Evolutionary conservation across 2,329 filamentous ascomycete species (phyloP).

Genomic region (Microsporum canis): DNA sequence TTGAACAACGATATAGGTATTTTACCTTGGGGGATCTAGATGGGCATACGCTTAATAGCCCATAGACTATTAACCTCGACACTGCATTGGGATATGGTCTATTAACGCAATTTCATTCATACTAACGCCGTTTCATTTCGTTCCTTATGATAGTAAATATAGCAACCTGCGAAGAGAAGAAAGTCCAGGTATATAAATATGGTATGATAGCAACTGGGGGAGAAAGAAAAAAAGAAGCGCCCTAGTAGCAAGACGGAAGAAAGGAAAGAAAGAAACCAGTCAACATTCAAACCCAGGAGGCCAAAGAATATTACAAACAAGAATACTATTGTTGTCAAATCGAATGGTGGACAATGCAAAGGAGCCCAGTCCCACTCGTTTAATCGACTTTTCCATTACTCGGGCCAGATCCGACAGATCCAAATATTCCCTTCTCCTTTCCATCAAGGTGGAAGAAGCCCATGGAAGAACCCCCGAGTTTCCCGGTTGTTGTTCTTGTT

Average conservation of each 20-base stretch:
- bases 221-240: neutral
- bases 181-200: conserved; percentile 1
- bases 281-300: neutral
- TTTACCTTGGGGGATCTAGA: neutral
- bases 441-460: conserved; percentile 40
- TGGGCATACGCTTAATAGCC: neutral
- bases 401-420: conserved; percentile 20
- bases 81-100: neutral
- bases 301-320: conserved; percentile 1
- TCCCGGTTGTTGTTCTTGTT: conserved; percentile 23
- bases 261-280: neutral
- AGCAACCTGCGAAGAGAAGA: neutral
- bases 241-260: neutral
- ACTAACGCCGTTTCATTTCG: neutral
- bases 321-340: neutral
- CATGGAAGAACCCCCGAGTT: conserved; percentile 25
- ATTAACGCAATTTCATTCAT: neutral
- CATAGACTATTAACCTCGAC: neutral
- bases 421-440: conserved; percentile 37
- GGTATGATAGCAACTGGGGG: neutral
- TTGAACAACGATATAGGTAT: neutral
- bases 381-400: conserved; percentile 39
- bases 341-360: neutral
- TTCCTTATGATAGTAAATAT: neutral
- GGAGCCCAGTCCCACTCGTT: neutral